Conservation (phyloP, 2,329 filamentous ascomycete species). For the Arthrobotrys iridis region DNA sequence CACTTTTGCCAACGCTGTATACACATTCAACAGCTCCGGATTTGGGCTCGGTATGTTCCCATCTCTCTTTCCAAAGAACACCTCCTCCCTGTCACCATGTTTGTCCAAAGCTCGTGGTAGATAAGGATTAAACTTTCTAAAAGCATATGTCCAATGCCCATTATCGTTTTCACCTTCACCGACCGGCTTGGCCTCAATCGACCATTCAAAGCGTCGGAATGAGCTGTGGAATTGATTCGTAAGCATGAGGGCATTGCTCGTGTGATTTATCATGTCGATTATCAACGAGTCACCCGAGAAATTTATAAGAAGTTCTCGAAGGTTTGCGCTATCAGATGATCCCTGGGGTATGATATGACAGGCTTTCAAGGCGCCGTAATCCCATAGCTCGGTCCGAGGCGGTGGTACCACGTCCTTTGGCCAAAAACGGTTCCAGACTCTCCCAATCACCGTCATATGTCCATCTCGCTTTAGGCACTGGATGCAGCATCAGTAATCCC, state of each 20-base stretch:
- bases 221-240: conserved; percentile 39
- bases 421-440: conserved; percentile 49
- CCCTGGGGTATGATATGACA: conserved; percentile 43
- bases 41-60: conserved; percentile 34
- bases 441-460: conserved; percentile 47
- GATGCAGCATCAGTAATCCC: background rate
- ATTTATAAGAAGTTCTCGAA: conserved; percentile 27
- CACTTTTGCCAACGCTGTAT: conserved; percentile 38
- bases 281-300: conserved; percentile 44
- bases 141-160: conserved; percentile 17
- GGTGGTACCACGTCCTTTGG: conserved; percentile 40
- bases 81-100: conserved; percentile 36
- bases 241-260: conserved; percentile 47
- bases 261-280: conserved; percentile 41
- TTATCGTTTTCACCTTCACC: background rate
- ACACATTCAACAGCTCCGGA: conserved; percentile 32
- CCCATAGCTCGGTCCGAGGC: conserved; percentile 43
- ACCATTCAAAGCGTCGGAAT: conserved; percentile 49
- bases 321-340: conserved; percentile 12
- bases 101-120: conserved; percentile 34
- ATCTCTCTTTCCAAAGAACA: conserved; percentile 33
- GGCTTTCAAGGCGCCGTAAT: conserved; percentile 37
- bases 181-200: conserved; percentile 27
- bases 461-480: conserved; percentile 44
- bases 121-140: conserved; percentile 40